phyloP scores from a whole-genome alignment of 495 filamentous ascomycete genomes.

The Aspergillus asperescens region DNA sequence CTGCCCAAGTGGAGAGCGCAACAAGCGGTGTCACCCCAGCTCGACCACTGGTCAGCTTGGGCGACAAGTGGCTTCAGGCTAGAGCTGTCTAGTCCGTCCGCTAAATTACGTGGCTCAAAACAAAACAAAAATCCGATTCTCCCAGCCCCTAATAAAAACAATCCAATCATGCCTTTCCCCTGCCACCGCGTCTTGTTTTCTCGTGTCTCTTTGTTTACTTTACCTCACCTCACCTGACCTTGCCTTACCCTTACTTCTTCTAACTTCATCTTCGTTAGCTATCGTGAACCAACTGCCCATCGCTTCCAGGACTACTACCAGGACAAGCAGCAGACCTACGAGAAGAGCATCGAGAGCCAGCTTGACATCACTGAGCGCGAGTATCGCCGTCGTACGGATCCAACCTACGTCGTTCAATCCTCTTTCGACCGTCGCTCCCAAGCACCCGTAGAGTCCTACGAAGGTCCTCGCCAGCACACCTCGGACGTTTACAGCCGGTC shows the following conservation, averaged over 20 bases:
- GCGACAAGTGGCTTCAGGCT: slow-evolving; percentile 23
- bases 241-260: slow-evolving; percentile 10
- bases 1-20: slow-evolving; percentile 20
- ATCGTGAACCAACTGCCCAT: slow-evolving; percentile 39
- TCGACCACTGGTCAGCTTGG: neutral
- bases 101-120: slow-evolving; percentile 40
- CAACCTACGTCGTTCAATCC: slow-evolving; percentile 53
- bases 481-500: slow-evolving; percentile 18
- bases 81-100: slow-evolving; percentile 30
- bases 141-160: slow-evolving; percentile 17
- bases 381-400: slow-evolving; percentile 73
- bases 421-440: slow-evolving; percentile 44
- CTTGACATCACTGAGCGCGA: slow-evolving; percentile 82
- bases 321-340: slow-evolving; percentile 44
- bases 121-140: slow-evolving; percentile 23
- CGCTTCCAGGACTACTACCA: slow-evolving; percentile 55
- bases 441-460: slow-evolving; percentile 28
- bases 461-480: slow-evolving; percentile 14
- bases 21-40: slow-evolving; percentile 25
- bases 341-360: slow-evolving; percentile 49
- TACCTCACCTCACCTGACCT: slow-evolving; percentile 19
- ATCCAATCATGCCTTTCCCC: slow-evolving; percentile 17
- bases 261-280: slow-evolving; percentile 39
- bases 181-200: slow-evolving; percentile 6
- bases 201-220: slow-evolving; percentile 22